phyloP scores from a whole-genome alignment of 495 filamentous ascomycete genomes.

The Podospora sp. region DNA sequence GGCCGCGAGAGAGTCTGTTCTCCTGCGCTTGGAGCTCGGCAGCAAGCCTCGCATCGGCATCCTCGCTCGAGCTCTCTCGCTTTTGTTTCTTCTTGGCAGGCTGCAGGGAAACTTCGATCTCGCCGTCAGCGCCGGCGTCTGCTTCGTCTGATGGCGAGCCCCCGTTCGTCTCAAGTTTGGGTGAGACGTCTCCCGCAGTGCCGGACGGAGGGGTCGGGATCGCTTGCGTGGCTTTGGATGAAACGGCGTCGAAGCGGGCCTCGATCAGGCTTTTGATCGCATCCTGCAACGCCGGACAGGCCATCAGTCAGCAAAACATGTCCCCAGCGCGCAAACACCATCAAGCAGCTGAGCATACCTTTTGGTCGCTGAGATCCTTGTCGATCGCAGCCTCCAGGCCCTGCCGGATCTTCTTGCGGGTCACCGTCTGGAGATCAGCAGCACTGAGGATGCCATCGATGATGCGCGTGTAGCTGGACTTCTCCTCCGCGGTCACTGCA shows the following conservation, averaged over 20 bases:
- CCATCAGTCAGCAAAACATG: neutral
- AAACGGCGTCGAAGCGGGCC: constrained; percentile 83
- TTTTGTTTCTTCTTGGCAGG: constrained; percentile 61
- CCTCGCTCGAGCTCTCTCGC: constrained; percentile 55
- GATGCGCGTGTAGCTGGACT: constrained; percentile 73
- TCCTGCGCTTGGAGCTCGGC: constrained; percentile 90
- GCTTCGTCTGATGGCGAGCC: constrained; percentile 38
- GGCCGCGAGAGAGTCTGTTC: constrained; percentile 65
- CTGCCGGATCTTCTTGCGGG: constrained; percentile 88
- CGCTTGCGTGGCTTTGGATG: constrained; percentile 45
- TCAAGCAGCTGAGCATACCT: constrained; percentile 57
- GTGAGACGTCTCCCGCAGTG: constrained; percentile 29
- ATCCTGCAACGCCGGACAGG: constrained; percentile 52
- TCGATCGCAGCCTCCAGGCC: constrained; percentile 70
- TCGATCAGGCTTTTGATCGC: constrained; percentile 83
- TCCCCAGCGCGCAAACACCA: constrained; percentile 3
- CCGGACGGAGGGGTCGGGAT: constrained; percentile 41
- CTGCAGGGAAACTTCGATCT: constrained; percentile 55
- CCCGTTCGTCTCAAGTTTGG: constrained; percentile 38
- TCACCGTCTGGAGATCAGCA: constrained; percentile 86
- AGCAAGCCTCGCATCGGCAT: constrained; percentile 83
- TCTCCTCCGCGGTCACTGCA: constrained; percentile 68
- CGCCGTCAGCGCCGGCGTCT: constrained; percentile 41
- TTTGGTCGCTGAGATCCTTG: constrained; percentile 83
- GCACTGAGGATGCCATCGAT: constrained; percentile 87